Percentiles rank a stretch among this genome's conserved stretches.
Evolutionary conservation across 495 filamentous ascomycete species (phyloP).

Genomic region (Penicillium maclennaniae): DNA sequence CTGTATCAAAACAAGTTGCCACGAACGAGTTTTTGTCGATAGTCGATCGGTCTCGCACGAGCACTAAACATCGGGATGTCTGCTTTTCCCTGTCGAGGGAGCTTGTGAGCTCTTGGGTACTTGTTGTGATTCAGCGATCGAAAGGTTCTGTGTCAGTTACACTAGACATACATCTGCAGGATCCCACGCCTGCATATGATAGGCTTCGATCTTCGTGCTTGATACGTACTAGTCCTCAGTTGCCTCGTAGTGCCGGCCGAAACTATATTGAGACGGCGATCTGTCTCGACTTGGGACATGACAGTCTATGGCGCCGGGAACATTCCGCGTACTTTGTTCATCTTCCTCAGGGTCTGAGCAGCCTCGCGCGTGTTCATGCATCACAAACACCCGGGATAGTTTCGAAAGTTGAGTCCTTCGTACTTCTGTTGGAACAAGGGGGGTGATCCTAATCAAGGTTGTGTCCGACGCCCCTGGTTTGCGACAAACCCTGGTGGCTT

Average conservation of each 20-base stretch:
- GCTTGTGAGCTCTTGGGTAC: neutral
- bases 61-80: neutral
- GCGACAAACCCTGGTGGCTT: neutral
- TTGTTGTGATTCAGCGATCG: neutral
- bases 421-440: neutral
- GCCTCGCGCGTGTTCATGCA: constrained; percentile 1
- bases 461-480: neutral
- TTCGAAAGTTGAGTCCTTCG: neutral
- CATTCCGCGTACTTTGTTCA: neutral
- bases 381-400: neutral
- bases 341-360: neutral
- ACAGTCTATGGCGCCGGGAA: neutral
- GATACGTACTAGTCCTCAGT: neutral
- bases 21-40: neutral
- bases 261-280: neutral
- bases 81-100: neutral
- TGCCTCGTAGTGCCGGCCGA: constrained; percentile 1
- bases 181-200: constrained; percentile 4
- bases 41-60: constrained; percentile 6
- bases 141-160: neutral
- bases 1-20: constrained; percentile 5
- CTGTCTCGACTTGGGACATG: neutral
- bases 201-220: neutral
- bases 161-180: neutral
- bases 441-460: neutral